These are phyloP conservation scores for Penicillium ochrochloron DNA, from an alignment of 495 filamentous ascomycete species.

Conservation along the genomic window DNA sequence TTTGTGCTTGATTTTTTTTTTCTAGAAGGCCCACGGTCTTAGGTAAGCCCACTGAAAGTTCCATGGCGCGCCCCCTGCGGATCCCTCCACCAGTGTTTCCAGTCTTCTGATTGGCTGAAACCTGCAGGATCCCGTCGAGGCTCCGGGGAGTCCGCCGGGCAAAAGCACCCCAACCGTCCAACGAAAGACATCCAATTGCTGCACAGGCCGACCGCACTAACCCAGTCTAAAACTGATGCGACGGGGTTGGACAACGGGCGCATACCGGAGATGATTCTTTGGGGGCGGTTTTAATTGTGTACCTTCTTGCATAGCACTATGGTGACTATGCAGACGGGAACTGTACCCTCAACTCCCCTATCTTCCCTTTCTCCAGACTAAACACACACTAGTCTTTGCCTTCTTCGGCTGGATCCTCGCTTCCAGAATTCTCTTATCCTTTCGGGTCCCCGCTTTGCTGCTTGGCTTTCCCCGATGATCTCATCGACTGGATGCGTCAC, in stretches of 20 bases:
- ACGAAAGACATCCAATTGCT: neutral
- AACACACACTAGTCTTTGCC: neutral
- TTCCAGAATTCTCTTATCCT: slow-evolving; percentile 5
- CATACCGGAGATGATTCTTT: neutral
- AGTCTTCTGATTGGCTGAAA: slow-evolving; percentile 7
- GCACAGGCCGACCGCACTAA: neutral
- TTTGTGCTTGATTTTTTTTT: slow-evolving; percentile 25
- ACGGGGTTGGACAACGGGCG: slow-evolving; percentile 1
- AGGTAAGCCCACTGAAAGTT: slow-evolving; percentile 20
- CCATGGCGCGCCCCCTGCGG: slow-evolving; percentile 11
- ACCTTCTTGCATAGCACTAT: neutral
- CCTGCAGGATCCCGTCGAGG: slow-evolving; percentile 30
- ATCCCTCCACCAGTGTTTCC: neutral
- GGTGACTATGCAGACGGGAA: no score
- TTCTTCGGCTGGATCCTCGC: slow-evolving; percentile 5
- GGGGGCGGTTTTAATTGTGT: neutral
- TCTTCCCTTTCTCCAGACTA: neutral
- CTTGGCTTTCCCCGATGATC: slow-evolving; percentile 24
- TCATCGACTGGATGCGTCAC: slow-evolving; percentile 24
- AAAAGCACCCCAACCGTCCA: slow-evolving; percentile 6
- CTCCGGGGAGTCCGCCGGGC: slow-evolving; percentile 23
- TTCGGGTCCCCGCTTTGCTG: neutral
- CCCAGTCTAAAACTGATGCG: neutral
- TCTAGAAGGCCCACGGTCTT: slow-evolving; percentile 37
- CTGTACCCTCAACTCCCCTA: no score